A percentile compares a stretch with the other conserved stretches of the same genome.
These are phyloP conservation scores for Urtica urens DNA, from an alignment of 306 rosid species.

Conservation along the genomic window DNA sequence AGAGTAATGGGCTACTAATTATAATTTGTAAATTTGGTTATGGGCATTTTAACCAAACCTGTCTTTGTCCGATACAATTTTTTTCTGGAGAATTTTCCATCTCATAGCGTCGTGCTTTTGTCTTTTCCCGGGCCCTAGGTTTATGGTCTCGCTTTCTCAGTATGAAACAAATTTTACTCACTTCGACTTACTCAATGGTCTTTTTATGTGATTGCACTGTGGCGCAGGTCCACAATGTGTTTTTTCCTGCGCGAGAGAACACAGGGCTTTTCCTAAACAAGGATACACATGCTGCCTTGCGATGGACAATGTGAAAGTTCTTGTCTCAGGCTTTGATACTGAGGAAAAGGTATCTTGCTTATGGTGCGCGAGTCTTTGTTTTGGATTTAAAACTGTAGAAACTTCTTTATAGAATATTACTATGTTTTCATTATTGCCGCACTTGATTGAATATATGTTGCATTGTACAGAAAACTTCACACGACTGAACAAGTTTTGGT, in stretches of 20 bases:
- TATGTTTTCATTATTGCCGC: neutral
- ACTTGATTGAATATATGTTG: neutral
- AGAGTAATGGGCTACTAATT: no score
- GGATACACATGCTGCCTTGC: conserved; percentile 87
- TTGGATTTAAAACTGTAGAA: neutral
- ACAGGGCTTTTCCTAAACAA: conserved; percentile 56
- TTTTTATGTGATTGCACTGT: conserved; percentile 13
- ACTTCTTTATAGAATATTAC: neutral
- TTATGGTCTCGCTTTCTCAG: no score
- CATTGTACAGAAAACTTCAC: neutral
- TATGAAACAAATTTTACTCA: no score
- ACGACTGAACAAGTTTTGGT: no score
- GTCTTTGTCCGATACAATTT: no score
- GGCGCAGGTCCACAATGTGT: conserved; percentile 80
- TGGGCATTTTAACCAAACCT: no score
- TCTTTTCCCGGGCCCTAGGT: no score
- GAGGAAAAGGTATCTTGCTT: conserved; percentile 60
- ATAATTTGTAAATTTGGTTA: no score
- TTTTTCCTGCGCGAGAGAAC: conserved; percentile 62
- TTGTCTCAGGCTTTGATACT: conserved; percentile 75
- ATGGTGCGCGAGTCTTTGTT: conserved; percentile 12
- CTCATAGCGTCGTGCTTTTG: no score
- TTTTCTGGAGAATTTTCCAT: no score
- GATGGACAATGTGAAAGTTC: conserved; percentile 83
- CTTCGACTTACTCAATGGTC: no score